These are phyloP conservation scores for Porodaedalea pini DNA, from an alignment of 1,284 basidiomycete species.

Conservation along the genomic window DNA sequence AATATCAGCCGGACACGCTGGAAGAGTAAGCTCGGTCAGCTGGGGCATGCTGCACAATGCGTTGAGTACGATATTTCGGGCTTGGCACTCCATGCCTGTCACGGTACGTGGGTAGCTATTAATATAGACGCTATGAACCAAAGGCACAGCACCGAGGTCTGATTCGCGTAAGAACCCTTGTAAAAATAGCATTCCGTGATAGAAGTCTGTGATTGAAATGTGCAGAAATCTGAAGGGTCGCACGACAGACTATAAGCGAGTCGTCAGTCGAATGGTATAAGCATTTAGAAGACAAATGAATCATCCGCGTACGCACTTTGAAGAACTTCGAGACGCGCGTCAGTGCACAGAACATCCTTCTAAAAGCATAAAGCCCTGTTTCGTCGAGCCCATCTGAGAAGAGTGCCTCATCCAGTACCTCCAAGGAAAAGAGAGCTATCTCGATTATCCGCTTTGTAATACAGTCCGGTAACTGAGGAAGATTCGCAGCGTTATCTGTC, in stretches of 20 bases:
- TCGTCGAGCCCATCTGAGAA: neutral
- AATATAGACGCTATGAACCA: neutral
- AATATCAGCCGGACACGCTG: neutral
- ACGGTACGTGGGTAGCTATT: neutral
- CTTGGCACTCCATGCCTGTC: neutral
- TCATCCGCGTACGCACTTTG: neutral
- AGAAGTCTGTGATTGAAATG: neutral
- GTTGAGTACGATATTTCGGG: neutral
- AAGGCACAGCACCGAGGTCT: too few species aligned
- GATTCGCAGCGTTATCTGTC: neutral
- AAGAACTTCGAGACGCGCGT: neutral
- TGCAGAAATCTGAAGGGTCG: neutral
- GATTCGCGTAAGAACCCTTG: neutral
- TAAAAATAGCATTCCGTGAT: neutral
- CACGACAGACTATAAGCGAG: neutral
- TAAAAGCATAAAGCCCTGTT: neutral
- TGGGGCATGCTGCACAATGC: neutral
- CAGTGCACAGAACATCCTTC: neutral
- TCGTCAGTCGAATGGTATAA: neutral
- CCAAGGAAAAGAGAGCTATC: conserved; percentile 1
- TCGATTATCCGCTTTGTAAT: neutral
- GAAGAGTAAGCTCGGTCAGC: neutral
- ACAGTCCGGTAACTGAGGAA: neutral
- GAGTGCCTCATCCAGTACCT: neutral
- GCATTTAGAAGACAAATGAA: neutral